Evolutionary conservation across 2,329 filamentous ascomycete species (phyloP).

Genomic region (Cryphonectria japonica): DNA sequence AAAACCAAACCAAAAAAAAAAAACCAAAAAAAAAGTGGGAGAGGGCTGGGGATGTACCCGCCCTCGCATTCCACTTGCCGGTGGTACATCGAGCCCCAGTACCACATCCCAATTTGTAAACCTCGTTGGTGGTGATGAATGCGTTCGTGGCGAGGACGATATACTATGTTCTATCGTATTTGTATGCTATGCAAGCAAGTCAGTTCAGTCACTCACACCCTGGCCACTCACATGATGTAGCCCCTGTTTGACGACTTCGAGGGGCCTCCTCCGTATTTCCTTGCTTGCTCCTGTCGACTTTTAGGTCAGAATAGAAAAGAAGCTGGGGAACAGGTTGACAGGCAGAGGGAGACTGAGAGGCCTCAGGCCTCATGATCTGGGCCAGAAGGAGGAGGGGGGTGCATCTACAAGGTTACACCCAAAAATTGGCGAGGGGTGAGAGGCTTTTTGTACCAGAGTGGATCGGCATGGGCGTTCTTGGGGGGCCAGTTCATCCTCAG

Average conservation of each 20-base stretch:
- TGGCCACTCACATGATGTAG: too few species aligned
- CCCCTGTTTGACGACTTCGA: too few species aligned
- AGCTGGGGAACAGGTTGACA: background rate
- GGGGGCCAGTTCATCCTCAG: background rate
- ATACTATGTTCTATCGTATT: background rate
- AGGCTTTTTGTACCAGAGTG: constrained; percentile 5
- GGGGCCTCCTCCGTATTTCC: background rate
- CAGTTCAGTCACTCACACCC: background rate
- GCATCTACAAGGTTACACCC: background rate
- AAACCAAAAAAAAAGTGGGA: constrained; percentile 1
- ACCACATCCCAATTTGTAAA: background rate
- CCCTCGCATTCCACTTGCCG: constrained; percentile 7
- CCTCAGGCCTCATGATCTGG: background rate
- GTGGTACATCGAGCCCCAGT: background rate
- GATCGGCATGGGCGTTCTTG: background rate
- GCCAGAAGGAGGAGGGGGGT: background rate
- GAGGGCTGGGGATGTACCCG: constrained; percentile 6
- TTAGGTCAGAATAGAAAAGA: background rate
- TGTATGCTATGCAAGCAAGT: background rate
- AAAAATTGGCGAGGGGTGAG: background rate
- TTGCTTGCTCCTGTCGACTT: background rate
- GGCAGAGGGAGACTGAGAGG: background rate
- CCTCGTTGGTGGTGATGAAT: background rate
- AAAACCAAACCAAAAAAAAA: background rate
- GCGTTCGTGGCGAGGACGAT: background rate